Conservation (phyloP, 345 rosid genomes). For the Murraya paniculata region DNA sequence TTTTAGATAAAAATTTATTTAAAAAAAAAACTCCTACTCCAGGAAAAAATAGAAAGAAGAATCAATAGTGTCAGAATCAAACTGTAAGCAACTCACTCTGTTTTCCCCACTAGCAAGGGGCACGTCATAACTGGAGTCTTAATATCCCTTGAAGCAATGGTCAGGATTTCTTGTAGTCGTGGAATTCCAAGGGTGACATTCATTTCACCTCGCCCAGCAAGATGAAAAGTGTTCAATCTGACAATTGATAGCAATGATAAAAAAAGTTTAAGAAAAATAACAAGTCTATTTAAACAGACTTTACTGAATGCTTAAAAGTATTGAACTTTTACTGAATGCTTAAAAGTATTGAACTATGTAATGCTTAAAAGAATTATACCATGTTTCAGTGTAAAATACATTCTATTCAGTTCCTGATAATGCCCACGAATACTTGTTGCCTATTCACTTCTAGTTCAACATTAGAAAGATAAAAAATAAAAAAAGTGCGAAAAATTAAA, state of each 20-base stretch:
- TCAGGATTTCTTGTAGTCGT: conserved; percentile 93
- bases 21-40: neutral
- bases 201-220: conserved; percentile 99
- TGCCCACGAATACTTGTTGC: neutral
- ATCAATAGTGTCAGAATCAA: neutral
- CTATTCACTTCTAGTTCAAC: neutral
- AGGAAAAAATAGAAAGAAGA: neutral
- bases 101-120: conserved; percentile 65
- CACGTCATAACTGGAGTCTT: conserved; percentile 94
- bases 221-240: conserved; percentile 98
- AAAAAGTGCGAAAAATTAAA: neutral
- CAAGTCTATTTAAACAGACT: neutral
- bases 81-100: conserved; percentile 48
- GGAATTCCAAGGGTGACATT: conserved; percentile 98
- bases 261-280: neutral
- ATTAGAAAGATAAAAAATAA: neutral
- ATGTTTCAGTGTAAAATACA: neutral
- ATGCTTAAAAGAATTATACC: neutral
- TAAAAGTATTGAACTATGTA: neutral
- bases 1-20: too few species aligned
- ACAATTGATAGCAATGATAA: conserved; percentile 10
- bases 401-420: neutral
- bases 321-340: neutral
- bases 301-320: neutral
- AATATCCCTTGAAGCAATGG: conserved; percentile 78